phyloP scores from a whole-genome alignment of 371 early-diverging fungal genomes.

The Nosema granulosis region DNA sequence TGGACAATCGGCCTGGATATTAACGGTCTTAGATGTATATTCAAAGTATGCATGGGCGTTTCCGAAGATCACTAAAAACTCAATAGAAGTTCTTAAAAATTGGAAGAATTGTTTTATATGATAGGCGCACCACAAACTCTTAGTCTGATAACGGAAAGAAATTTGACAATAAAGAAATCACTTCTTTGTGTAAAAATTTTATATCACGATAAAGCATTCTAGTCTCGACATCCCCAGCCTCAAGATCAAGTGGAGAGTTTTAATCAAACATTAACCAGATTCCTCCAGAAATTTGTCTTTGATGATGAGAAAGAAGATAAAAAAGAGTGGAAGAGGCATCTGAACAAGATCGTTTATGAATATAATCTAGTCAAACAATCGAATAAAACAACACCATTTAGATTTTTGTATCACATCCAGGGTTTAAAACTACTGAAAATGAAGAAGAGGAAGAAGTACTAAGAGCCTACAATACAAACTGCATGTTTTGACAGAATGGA shows the following conservation, averaged over 20 bases:
- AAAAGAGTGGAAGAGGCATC: neutral
- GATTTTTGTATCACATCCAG: no score
- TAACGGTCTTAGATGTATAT: neutral
- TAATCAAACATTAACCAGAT: neutral
- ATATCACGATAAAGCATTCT: neutral
- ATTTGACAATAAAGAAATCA: neutral
- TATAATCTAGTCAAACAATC: neutral
- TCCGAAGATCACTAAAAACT: neutral
- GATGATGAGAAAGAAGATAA: neutral
- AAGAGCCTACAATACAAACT: no score
- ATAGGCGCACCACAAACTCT: neutral
- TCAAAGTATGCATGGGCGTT: neutral
- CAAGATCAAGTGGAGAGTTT: neutral
- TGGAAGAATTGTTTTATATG: neutral
- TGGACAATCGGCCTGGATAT: neutral
- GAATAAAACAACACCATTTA: no score
- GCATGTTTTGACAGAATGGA: no score
- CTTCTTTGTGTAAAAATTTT: neutral
- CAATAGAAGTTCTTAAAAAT: neutral
- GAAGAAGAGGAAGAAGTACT: no score
- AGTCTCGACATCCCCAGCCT: neutral
- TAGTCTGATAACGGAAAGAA: neutral
- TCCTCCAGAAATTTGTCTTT: neutral
- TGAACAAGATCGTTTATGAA: neutral
- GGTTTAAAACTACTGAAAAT: no score